These are phyloP conservation scores for Lotus japonicus DNA, from an alignment of 306 rosid genomes.

Conservation along the genomic window DNA sequence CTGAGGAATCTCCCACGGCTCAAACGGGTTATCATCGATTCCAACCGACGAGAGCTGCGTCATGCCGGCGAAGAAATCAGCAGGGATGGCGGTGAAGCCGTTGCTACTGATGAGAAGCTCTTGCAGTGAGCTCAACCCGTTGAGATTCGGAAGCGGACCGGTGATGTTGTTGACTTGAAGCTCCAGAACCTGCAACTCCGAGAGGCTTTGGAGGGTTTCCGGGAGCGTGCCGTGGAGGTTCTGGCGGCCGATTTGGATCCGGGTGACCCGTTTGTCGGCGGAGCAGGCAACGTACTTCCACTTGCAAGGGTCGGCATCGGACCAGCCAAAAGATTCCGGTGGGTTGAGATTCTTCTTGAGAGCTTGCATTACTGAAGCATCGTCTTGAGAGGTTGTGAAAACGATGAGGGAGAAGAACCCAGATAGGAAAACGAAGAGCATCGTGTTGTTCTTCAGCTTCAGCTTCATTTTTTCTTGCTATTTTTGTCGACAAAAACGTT, in stretches of 20 bases:
- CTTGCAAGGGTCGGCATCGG: conserved; percentile 51
- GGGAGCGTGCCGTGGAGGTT: conserved; percentile 55
- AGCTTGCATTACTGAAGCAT: conserved; percentile 46
- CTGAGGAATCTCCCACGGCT: conserved; percentile 61
- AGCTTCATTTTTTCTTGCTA: too few species aligned
- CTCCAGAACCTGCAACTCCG: conserved; percentile 55
- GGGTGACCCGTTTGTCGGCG: conserved; percentile 34
- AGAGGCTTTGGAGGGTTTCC: conserved; percentile 33
- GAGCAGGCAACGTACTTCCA: conserved; percentile 53
- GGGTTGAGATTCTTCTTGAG: conserved; percentile 49
- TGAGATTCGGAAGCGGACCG: conserved; percentile 63
- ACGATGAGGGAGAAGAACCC: conserved; percentile 21
- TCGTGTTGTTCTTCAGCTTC: conserved; percentile 31
- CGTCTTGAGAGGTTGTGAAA: conserved; percentile 41
- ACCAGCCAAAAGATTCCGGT: conserved; percentile 47
- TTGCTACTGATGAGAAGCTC: conserved; percentile 48
- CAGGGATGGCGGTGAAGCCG: conserved; percentile 45
- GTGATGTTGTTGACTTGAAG: conserved; percentile 74
- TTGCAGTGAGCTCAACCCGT: conserved; percentile 41
- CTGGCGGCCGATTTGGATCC: conserved; percentile 64
- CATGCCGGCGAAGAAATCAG: conserved; percentile 52
- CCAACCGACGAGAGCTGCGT: conserved; percentile 50
- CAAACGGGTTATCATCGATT: conserved; percentile 65
- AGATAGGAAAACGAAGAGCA: too few species aligned
- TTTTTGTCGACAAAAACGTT: too few species aligned